phyloP scores from a whole-genome alignment of 2,329 filamentous ascomycete species.

The Hymenotorrendiella dingleyae region DNA sequence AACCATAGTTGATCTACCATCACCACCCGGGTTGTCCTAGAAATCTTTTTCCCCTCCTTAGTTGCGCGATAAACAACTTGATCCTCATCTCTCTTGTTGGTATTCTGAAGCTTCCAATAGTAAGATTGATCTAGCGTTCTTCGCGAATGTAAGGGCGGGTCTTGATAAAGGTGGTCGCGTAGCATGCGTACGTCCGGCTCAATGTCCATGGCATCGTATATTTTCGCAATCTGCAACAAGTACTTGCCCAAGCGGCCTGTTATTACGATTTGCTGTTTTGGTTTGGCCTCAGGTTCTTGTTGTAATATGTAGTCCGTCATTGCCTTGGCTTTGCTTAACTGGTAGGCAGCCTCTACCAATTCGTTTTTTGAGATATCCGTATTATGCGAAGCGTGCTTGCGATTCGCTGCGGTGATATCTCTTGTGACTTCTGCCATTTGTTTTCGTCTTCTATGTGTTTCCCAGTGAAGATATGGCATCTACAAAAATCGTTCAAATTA shows the following conservation, averaged over 20 bases:
- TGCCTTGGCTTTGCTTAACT: neutral
- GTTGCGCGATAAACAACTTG: constrained; percentile 12
- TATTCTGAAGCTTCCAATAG: constrained; percentile 9
- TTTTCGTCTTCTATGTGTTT: constrained; percentile 5
- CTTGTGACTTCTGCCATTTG: constrained; percentile 4
- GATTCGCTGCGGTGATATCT: neutral
- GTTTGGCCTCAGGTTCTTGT: neutral
- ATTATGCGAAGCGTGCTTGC: neutral
- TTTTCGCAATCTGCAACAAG: constrained; percentile 4
- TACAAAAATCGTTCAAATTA: neutral
- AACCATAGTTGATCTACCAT: constrained; percentile 40
- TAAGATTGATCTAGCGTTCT: constrained; percentile 14
- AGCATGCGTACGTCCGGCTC: constrained; percentile 5
- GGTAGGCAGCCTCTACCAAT: neutral
- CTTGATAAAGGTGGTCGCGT: constrained; percentile 5
- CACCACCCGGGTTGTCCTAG: constrained; percentile 19
- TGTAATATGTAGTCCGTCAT: constrained; percentile 1
- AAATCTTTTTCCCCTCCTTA: constrained; percentile 3
- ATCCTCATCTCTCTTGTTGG: constrained; percentile 7
- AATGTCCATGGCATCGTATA: constrained; percentile 9
- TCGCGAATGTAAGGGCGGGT: constrained; percentile 8
- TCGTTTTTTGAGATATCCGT: neutral
- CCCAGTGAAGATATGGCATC: constrained; percentile 12
- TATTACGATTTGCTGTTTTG: neutral
- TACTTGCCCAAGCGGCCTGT: neutral